Evolutionary conservation across 306 rosid genomes (phyloP).

Genomic region (Vicia villosa): DNA sequence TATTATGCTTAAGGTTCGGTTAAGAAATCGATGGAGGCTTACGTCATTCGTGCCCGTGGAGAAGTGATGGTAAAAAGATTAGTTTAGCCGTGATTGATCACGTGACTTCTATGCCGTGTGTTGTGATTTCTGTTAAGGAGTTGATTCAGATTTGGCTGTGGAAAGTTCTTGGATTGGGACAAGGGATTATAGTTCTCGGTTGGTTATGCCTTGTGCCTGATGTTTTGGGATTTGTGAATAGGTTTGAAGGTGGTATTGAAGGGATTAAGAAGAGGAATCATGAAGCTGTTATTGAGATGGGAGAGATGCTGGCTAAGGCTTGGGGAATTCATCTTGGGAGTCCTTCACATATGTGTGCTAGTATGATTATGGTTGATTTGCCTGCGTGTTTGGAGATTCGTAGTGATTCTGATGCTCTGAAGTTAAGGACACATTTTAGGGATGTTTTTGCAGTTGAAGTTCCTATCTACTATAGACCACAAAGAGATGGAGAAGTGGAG

Average conservation of each 20-base stretch:
- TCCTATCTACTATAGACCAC: slow-evolving; percentile 72
- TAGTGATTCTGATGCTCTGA: slow-evolving; percentile 65
- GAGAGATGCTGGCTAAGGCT: slow-evolving; percentile 68
- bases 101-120: slow-evolving; percentile 94
- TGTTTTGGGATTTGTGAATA: slow-evolving; percentile 66
- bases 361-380: slow-evolving; percentile 93
- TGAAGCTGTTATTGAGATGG: slow-evolving; percentile 84
- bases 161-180: slow-evolving; percentile 99
- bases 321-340: slow-evolving; percentile 91
- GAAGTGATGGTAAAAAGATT: slow-evolving; percentile 65
- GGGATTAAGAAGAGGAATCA: slow-evolving; percentile 94
- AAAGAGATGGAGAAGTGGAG: slow-evolving; percentile 59
- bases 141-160: slow-evolving; percentile 76
- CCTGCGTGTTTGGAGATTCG: slow-evolving; percentile 72
- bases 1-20: slow-evolving; percentile 83
- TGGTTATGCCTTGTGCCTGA: slow-evolving; percentile 86
- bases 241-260: slow-evolving; percentile 90
- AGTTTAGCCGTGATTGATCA: slow-evolving; percentile 94
- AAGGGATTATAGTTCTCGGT: slow-evolving; percentile 88
- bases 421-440: slow-evolving; percentile 71
- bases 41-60: slow-evolving; percentile 89
- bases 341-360: slow-evolving; percentile 81
- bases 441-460: slow-evolving; percentile 79
- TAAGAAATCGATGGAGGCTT: slow-evolving; percentile 91
- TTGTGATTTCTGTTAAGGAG: slow-evolving; percentile 77